A percentile compares a stretch with the other conserved stretches of the same genome.
These are phyloP conservation scores for Cladosporium sp. DNA, from an alignment of 2,329 filamentous ascomycete genomes.

Conservation along the genomic window DNA sequence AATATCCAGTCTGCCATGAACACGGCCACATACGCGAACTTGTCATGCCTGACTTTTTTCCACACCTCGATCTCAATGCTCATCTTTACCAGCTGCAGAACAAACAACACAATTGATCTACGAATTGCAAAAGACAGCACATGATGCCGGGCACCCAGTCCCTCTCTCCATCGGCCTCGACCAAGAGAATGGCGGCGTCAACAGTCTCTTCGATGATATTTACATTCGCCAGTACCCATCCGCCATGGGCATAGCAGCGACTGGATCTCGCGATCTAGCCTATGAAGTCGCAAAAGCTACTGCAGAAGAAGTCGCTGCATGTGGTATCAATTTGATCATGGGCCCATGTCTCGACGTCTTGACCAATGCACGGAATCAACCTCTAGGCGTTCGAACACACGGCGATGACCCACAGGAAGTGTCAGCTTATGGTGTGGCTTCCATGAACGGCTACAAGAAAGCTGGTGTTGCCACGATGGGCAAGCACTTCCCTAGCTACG, in stretches of 20 bases:
- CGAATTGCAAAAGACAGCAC: slow-evolving; percentile 87
- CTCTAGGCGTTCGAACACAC: slow-evolving; percentile 80
- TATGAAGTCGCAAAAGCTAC: slow-evolving; percentile 91
- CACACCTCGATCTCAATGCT: slow-evolving; percentile 15
- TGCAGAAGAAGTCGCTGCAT: slow-evolving; percentile 84
- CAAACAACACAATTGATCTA: slow-evolving; percentile 84
- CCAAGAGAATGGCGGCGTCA: slow-evolving; percentile 97
- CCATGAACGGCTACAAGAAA: slow-evolving; percentile 88
- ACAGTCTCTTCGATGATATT: slow-evolving; percentile 92
- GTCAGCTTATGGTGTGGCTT: slow-evolving; percentile 84
- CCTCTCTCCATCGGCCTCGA: slow-evolving; percentile 88
- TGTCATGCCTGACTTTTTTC: neutral
- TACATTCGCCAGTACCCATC: slow-evolving; percentile 96
- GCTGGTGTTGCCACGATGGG: slow-evolving; percentile 85
- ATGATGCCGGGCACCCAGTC: slow-evolving; percentile 81
- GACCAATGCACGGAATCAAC: slow-evolving; percentile 87
- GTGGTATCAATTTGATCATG: slow-evolving; percentile 93
- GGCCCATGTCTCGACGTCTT: slow-evolving; percentile 91
- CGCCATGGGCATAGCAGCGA: slow-evolving; percentile 94
- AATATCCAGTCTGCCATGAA: too few relatives aligned
- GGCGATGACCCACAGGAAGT: slow-evolving; percentile 95
- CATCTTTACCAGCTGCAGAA: slow-evolving; percentile 66
- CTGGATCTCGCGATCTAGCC: slow-evolving; percentile 76
- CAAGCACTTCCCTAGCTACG: slow-evolving; percentile 95
- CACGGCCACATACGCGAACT: neutral